phyloP scores from a whole-genome alignment of 176 grass and related monocot genomes.

The Ensete ventricosum region DNA sequence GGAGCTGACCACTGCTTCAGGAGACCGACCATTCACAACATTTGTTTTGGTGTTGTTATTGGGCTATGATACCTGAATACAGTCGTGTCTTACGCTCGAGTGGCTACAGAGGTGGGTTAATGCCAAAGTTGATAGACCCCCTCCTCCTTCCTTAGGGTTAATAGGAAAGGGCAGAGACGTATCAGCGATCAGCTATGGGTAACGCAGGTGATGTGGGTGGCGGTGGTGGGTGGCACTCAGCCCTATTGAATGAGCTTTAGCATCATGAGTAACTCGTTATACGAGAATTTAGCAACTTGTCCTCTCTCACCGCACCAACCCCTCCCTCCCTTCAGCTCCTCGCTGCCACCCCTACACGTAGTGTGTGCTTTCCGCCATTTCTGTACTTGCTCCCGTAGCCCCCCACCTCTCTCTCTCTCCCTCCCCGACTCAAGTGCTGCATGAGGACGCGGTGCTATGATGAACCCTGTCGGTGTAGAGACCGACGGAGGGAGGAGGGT shows the following conservation, averaged over 20 bases:
- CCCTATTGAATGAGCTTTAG: conserved; percentile 1
- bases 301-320: neutral
- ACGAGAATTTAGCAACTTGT: conserved; percentile 4
- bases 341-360: neutral
- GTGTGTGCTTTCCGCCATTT: conserved; percentile 5
- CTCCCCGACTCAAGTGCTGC: neutral
- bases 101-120: neutral
- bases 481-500: neutral
- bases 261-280: conserved; percentile 19
- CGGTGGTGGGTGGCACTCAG: conserved; percentile 3
- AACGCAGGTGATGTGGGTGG: conserved; percentile 8
- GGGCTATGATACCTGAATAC: conserved; percentile 3
- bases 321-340: neutral
- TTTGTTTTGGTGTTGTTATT: conserved; percentile 5
- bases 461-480: conserved; percentile 2
- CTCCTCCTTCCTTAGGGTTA: neutral
- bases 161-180: neutral
- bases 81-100: conserved; percentile 1
- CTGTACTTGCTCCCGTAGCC: neutral
- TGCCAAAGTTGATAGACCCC: neutral
- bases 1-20: neutral
- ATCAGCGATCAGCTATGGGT: neutral
- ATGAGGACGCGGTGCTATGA: neutral
- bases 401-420: neutral
- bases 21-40: neutral